phyloP scores from a whole-genome alignment of 2,329 filamentous ascomycete genomes.

The Gaeumannomyces sp. region DNA sequence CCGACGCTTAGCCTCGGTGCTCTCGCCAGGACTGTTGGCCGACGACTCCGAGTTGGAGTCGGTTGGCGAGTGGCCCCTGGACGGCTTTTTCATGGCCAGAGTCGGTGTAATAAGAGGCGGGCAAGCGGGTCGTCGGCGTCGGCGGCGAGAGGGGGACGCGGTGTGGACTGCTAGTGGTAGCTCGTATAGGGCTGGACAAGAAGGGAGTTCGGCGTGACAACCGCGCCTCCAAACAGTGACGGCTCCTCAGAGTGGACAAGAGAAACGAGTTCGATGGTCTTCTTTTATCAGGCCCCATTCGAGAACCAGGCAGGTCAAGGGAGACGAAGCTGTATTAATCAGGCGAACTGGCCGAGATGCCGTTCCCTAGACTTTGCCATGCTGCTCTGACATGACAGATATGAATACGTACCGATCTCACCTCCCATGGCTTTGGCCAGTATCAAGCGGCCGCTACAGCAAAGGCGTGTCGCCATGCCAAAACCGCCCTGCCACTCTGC shows the following conservation, averaged over 20 bases:
- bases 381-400: neutral
- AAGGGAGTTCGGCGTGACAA: too few relatives aligned
- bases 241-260: neutral
- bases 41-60: slow-evolving; percentile 10
- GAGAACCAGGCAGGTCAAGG: neutral
- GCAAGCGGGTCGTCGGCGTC: neutral
- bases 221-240: neutral
- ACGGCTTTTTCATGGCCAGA: neutral
- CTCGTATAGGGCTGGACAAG: too few relatives aligned
- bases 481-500: neutral
- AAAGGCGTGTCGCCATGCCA: neutral
- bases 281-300: neutral
- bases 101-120: neutral
- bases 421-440: neutral
- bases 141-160: neutral
- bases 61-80: slow-evolving; percentile 6
- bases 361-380: neutral
- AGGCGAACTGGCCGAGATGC: neutral
- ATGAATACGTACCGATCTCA: neutral
- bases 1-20: slow-evolving; percentile 12
- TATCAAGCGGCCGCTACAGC: neutral
- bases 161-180: neutral
- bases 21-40: slow-evolving; percentile 2
- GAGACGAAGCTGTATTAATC: neutral
- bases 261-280: neutral